Percentiles rank a stretch among this genome's conserved stretches.
Conservation (phyloP, 768 basidiomycete genomes). For the Suillus tomentosus region DNA sequence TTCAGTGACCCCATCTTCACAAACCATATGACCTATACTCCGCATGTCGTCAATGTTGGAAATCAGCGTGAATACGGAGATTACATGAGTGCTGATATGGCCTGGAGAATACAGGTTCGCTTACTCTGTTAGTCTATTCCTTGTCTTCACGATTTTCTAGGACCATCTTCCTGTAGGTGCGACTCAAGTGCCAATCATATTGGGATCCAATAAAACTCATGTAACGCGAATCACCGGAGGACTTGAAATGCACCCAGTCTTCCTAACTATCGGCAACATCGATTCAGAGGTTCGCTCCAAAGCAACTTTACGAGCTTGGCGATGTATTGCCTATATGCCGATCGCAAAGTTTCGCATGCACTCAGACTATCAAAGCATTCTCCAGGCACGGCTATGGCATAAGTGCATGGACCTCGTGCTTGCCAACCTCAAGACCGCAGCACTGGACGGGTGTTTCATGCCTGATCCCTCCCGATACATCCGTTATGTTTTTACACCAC, state of each 20-base stretch:
- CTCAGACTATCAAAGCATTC: conserved; percentile 24
- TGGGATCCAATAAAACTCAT: conserved; percentile 36
- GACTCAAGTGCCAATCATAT: conserved; percentile 32
- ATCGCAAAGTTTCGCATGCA: conserved; percentile 28
- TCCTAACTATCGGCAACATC: conserved; percentile 25
- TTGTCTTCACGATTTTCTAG: conserved; percentile 21
- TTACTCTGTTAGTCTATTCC: conserved; percentile 24
- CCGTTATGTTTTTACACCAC: too few species aligned
- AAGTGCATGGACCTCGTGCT: conserved; percentile 33
- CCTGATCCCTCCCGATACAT: too few species aligned
- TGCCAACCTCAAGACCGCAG: conserved; percentile 24
- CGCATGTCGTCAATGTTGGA: conserved; percentile 11
- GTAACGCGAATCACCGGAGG: conserved; percentile 33
- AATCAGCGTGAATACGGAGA: conserved; percentile 16
- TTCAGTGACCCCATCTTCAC: conserved; percentile 26
- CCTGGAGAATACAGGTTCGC: conserved; percentile 27
- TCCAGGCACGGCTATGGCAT: conserved; percentile 31
- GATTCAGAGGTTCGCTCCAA: conserved; percentile 22
- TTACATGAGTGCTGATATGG: conserved; percentile 2
- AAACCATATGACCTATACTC: conserved; percentile 23
- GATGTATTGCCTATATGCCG: conserved; percentile 30
- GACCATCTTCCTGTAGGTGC: conserved; percentile 23
- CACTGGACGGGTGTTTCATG: too few species aligned
- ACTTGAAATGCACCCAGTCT: conserved; percentile 30
- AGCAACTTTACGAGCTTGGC: not conserved